These are phyloP conservation scores for Calophaca sinica DNA, from an alignment of 306 rosid genomes.

Conservation along the genomic window DNA sequence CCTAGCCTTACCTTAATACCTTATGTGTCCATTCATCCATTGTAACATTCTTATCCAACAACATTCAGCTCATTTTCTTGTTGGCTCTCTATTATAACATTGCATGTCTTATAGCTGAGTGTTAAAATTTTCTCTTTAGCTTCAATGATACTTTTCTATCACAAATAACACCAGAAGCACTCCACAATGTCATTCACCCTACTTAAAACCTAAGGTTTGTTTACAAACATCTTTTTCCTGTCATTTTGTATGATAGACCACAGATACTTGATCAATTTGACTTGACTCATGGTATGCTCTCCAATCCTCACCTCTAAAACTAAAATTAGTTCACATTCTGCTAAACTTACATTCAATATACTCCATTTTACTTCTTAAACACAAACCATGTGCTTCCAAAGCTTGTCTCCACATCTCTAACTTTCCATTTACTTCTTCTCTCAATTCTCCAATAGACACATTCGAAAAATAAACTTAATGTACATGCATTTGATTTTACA, in stretches of 20 bases:
- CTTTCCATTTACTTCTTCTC: neutral
- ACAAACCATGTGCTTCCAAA: neutral
- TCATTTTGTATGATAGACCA: neutral
- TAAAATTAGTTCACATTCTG: neutral
- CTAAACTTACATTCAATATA: neutral
- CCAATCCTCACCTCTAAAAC: neutral
- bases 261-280: neutral
- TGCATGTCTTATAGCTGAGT: neutral
- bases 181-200: neutral
- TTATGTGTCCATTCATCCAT: slow-evolving; percentile 15
- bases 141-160: neutral
- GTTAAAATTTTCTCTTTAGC: neutral
- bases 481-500: slow-evolving; percentile 12
- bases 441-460: neutral
- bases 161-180: neutral
- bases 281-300: neutral
- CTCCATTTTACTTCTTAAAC: too few species aligned
- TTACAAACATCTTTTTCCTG: neutral
- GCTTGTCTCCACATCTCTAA: slow-evolving; percentile 1
- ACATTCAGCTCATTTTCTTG: slow-evolving; percentile 4
- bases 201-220: neutral
- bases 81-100: neutral
- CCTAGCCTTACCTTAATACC: slow-evolving; percentile 6
- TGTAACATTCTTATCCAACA: neutral
- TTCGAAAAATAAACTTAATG: neutral